A percentile compares a stretch with the other conserved stretches of the same genome.
These are phyloP conservation scores for Apiotrichum mycotoxinovorans DNA, from an alignment of 1,284 basidiomycete genomes.

Conservation along the genomic window DNA sequence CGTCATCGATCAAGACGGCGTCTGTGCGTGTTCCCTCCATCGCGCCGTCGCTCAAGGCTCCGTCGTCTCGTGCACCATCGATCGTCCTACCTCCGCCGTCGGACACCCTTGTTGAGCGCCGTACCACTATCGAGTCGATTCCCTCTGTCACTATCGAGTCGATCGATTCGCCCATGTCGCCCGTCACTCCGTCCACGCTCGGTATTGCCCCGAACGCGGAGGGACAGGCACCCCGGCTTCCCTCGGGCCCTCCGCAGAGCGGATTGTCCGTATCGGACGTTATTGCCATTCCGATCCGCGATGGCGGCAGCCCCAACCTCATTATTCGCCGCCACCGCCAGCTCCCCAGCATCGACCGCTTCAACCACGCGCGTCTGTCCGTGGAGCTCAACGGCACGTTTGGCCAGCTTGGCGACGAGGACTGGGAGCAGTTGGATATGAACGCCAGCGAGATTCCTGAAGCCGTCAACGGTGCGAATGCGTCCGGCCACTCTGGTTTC, in stretches of 20 bases:
- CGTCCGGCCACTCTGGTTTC: conserved; percentile 19
- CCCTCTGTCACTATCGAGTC: conserved; percentile 36
- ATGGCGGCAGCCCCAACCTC: conserved; percentile 15
- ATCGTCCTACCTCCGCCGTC: conserved; percentile 30
- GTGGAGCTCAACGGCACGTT: conserved; percentile 42
- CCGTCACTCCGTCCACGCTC: conserved; percentile 28
- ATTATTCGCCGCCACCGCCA: conserved; percentile 21
- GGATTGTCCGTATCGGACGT: conserved; percentile 23
- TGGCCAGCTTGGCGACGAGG: conserved; percentile 33
- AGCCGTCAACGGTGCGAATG: conserved; percentile 28
- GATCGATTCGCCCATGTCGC: conserved; percentile 14
- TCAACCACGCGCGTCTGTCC: conserved; percentile 25
- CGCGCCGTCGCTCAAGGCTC: not conserved
- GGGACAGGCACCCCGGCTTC: not conserved
- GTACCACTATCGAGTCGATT: conserved; percentile 20
- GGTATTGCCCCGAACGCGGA: conserved; percentile 8
- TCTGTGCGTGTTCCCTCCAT: not conserved
- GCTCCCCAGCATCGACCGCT: conserved; percentile 16
- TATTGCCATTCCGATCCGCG: conserved; percentile 11
- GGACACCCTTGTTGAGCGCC: conserved; percentile 28
- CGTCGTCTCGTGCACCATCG: conserved; percentile 10
- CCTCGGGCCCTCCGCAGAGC: not conserved
- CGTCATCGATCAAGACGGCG: not conserved
- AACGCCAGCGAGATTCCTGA: conserved; percentile 19
- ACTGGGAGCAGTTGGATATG: conserved; percentile 13